Evolutionary conservation across 2,329 filamentous ascomycete species (phyloP).

Genomic region (Dactylella cylindrospora): DNA sequence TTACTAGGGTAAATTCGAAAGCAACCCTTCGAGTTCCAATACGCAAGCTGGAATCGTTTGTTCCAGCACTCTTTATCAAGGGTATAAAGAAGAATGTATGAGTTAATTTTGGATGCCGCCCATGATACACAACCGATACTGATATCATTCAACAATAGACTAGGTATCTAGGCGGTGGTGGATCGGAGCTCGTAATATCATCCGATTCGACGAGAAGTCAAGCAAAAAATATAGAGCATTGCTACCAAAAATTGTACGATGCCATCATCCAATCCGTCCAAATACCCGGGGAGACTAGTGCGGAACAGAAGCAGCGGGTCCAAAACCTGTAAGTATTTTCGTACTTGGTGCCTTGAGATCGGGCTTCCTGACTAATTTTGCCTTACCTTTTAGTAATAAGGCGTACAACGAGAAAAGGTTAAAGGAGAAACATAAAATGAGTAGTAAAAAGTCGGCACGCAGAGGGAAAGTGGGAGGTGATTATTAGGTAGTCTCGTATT

Average conservation of each 20-base stretch:
- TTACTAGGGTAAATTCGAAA: conserved; percentile 21
- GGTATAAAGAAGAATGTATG: conserved; percentile 22
- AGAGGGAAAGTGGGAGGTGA: conserved; percentile 2
- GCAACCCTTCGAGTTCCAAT: conserved; percentile 29
- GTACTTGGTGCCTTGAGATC: neutral
- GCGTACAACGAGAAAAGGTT: conserved; percentile 5
- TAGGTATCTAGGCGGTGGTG: conserved; percentile 11
- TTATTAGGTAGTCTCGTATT: too few relatives aligned
- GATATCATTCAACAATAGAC: neutral
- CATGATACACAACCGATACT: neutral
- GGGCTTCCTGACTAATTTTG: too few relatives aligned
- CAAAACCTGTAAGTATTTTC: conserved; percentile 19
- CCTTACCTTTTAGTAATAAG: neutral
- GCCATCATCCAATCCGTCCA: neutral
- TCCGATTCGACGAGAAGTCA: conserved; percentile 25
- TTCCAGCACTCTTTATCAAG: conserved; percentile 16
- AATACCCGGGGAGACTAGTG: conserved; percentile 7
- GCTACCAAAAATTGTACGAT: conserved; percentile 19
- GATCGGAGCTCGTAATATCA: conserved; percentile 17
- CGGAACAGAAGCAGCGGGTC: conserved; percentile 11
- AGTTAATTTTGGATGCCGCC: neutral
- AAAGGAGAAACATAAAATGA: conserved; percentile 14
- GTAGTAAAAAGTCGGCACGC: conserved; percentile 13
- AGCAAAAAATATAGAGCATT: conserved; percentile 12
- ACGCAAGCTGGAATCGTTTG: conserved; percentile 7